Evolutionary conservation across 805 yeast species (phyloP).

Genomic region (Wickerhamiella hasegawae): DNA sequence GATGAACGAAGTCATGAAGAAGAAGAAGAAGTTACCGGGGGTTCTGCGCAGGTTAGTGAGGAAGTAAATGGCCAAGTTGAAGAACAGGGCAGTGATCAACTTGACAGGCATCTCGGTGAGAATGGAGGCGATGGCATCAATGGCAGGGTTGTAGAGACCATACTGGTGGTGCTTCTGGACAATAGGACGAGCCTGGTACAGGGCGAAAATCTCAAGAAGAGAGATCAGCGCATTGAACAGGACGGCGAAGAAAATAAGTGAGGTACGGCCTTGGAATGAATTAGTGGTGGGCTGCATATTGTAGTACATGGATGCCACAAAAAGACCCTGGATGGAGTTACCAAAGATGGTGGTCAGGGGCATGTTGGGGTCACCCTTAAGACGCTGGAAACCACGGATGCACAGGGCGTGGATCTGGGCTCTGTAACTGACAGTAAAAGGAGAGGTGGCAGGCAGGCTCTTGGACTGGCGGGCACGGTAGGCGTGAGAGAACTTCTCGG

Average conservation of each 20-base stretch:
- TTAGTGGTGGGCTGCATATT: slow-evolving; percentile 32
- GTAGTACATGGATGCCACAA: slow-evolving; percentile 48
- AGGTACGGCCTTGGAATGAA: slow-evolving; percentile 52
- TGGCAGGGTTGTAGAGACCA: slow-evolving; percentile 57
- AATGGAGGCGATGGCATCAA: slow-evolving; percentile 51
- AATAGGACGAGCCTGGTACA: slow-evolving; percentile 39
- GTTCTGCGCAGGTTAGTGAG: slow-evolving; percentile 33
- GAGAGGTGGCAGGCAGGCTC: slow-evolving; percentile 25
- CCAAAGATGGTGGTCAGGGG: slow-evolving; percentile 31
- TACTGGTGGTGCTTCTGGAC: slow-evolving; percentile 56
- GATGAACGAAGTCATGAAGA: slow-evolving; percentile 29
- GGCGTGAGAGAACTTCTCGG: slow-evolving; percentile 25
- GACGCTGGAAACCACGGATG: slow-evolving; percentile 38
- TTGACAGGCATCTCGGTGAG: slow-evolving; percentile 51
- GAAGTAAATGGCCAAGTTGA: slow-evolving; percentile 39
- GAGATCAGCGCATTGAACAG: slow-evolving; percentile 47
- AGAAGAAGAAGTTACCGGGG: slow-evolving; percentile 40
- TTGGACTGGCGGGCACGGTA: slow-evolving; percentile 25
- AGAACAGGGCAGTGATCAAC: slow-evolving; percentile 28
- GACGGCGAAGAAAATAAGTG: slow-evolving; percentile 42
- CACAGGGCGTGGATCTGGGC: slow-evolving; percentile 36
- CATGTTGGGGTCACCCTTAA: slow-evolving; percentile 40
- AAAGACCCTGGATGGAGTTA: slow-evolving; percentile 38
- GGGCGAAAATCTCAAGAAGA: slow-evolving; percentile 35
- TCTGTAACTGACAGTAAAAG: slow-evolving; percentile 28